phyloP scores from a whole-genome alignment of 768 basidiomycete species.

The Pisolithus albus region DNA sequence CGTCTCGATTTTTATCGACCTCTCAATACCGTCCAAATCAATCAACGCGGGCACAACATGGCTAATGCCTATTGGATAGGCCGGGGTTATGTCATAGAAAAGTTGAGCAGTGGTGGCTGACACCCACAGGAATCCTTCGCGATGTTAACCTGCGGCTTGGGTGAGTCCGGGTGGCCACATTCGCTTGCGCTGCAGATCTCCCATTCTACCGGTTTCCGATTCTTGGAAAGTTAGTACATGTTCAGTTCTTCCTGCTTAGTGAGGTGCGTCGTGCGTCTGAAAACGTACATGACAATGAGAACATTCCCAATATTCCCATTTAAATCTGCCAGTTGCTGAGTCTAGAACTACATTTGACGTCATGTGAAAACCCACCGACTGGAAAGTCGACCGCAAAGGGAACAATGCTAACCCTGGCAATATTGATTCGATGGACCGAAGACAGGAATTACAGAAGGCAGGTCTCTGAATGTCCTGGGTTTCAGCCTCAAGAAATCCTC shows the following conservation, averaged over 20 bases:
- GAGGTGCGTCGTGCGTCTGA: no score
- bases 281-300: constrained; percentile 46
- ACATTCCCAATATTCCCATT: constrained; percentile 75
- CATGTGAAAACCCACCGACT: no score
- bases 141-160: constrained; percentile 19
- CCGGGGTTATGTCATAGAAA: not conserved
- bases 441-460: no score
- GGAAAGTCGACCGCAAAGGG: no score
- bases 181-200: constrained; percentile 28
- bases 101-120: not conserved
- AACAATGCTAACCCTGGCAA: no score
- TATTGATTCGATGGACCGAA: no score
- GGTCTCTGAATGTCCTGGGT: no score
- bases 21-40: constrained; percentile 14
- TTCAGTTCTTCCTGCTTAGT: not conserved
- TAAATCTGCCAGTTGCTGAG: constrained; percentile 38
- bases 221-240: constrained; percentile 8
- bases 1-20: constrained; percentile 32
- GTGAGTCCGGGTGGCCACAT: constrained; percentile 28
- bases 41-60: constrained; percentile 11
- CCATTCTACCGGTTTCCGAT: constrained; percentile 7
- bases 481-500: no score
- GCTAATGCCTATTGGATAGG: constrained; percentile 13
- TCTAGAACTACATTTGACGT: not conserved
- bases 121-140: constrained; percentile 23